phyloP scores from a whole-genome alignment of 306 rosid species.

The Fragaria vesca region DNA sequence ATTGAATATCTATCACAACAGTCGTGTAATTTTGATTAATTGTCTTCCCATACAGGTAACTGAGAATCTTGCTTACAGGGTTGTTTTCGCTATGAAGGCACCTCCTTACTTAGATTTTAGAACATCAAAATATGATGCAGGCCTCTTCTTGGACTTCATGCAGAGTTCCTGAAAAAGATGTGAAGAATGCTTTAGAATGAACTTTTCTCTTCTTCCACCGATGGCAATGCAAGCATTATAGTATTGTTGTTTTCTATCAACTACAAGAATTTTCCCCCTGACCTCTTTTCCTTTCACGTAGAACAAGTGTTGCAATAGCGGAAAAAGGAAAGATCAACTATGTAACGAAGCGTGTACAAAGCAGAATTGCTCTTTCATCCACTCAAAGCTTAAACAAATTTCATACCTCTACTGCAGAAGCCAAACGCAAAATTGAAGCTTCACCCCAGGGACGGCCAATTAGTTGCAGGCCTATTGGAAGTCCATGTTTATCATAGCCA shows the following conservation, averaged over 20 bases:
- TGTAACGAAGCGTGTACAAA: background rate
- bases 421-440: conserved; percentile 84
- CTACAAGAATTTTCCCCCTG: background rate
- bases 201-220: background rate
- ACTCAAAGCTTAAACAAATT: background rate
- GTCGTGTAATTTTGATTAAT: background rate
- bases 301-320: background rate
- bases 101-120: conserved; percentile 31
- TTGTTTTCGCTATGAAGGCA: background rate
- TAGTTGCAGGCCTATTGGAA: conserved; percentile 90
- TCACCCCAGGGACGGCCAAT: conserved; percentile 97
- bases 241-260: background rate
- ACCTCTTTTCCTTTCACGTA: background rate
- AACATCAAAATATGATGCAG: conserved; percentile 59
- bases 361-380: background rate
- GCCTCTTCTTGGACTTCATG: conserved; percentile 52
- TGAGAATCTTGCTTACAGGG: background rate
- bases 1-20: background rate
- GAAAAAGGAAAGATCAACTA: background rate
- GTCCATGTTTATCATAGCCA: conserved; percentile 64
- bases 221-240: background rate
- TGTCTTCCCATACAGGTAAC: background rate
- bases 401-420: conserved; percentile 76
- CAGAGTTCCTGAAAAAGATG: conserved; percentile 55
- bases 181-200: conserved; percentile 7